Base-by-base conservation (phyloP, 2,329 filamentous ascomycete species). In the Sarocladium oryzae region DNA sequence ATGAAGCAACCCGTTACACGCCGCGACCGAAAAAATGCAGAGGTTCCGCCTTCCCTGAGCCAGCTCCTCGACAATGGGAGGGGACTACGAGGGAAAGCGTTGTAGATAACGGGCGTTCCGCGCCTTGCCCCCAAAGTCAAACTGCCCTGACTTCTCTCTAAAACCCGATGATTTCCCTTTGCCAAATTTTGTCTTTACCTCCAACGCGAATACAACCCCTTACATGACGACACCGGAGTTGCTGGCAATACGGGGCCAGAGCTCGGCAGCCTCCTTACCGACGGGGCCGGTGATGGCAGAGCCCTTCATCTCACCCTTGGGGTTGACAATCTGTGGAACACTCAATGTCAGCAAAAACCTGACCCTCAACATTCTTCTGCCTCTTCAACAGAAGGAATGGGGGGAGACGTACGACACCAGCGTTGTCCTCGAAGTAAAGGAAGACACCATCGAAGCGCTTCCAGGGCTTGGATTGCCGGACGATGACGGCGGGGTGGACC, bases 251-350 rank as follows among this genome's bases (percentile, higher is more conserved):
- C 92, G 92, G 73, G 93, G 93, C 93, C 93, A 99, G 69, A 99
- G 84, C 81, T 99, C 93, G 74, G 93, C 93, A 73, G 93, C 93
- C 81, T 99, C 93, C 87, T 99, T 99, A 76, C 92, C 93, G 71
- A 99, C 92, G 66, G 93, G 93, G 66, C 93, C 93, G 66, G 93
- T 99, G 74, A 99, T 99, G 74, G 93, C 93, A 61, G 90, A 96
- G 72, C 93, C 93, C 88, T 99, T 99, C 93, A 99, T 99, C 82
- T 99, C 93, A 79, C 93, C 93, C 88, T 99, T 99, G 77, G 92
- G 90, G 84, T 99, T 99, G 82, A 99, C 93, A 70, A 99, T 99
- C 88, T 93, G 69, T 28, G 26, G 20, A 30, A 32, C 28, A 30
- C 7, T 7, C 4, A 20, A 13, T 32, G 28, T 48, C 28, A 48